Evolutionary conservation across 1,284 basidiomycete genomes (phyloP), one percentile per base, ranked within the genome.

Genomic region (Tylopilus orsonianus): DNA sequence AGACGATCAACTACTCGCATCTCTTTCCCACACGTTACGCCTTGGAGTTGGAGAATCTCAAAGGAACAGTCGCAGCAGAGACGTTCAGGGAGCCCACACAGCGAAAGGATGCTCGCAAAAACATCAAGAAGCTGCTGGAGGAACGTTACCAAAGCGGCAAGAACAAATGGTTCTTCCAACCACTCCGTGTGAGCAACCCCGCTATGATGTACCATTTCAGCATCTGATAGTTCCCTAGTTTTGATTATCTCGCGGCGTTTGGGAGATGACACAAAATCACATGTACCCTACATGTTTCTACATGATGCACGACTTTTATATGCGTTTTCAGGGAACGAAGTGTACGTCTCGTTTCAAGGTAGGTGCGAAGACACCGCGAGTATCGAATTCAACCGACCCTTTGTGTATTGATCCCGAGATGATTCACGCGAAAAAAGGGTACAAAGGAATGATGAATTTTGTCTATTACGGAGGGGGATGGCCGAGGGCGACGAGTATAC

Each of bases 1-100:
- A 93, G 91, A 77, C 83, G 55, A 74, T 97, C 73, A 97, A 97
- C 85, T 97, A 97, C 80, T 90, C 92, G 54, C 94, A 97, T 75
- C 80, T 97, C 55, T 95, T 97, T 86, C 94, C 94, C 47, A 97
- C 94, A 59, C 93, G 95, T 71, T 97, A 97, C 75, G 87, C 90
- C 54, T 81, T 97, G 64, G 94, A 97, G 71, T 78, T 97, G 64
- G 94, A 97, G 73, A 82, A 83, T 49, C 77, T 97, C 65, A 97
- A 97, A 80, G 90, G 90, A 53, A 74, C 81, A 46, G 85, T 95
- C 52, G 74, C 80, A 33, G 68, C 78, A 48, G 93, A 97, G 56
- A 95, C 93, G 54, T 96, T 97, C 85, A 94, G 94, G 79, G 93
- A 97, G 79, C 88, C 89, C 40, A 80, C 92, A 63, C 90, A 93